phyloP scores from a whole-genome alignment of 371 early-diverging fungal species.

The Mortierella sp. region DNA sequence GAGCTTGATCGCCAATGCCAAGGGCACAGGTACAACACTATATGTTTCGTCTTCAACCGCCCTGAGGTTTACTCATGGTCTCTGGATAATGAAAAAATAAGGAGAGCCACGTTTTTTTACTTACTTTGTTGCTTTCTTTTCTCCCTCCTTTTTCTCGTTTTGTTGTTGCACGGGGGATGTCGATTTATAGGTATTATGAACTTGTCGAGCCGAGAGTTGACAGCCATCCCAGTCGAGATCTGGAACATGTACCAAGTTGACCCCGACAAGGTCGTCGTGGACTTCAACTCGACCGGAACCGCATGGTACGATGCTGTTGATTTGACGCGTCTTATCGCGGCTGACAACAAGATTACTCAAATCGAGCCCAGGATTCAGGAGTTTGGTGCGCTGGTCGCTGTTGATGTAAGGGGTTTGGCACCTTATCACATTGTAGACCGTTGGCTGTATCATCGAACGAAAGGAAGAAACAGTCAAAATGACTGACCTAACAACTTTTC shows the following conservation, averaged over 20 bases:
- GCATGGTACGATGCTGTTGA: slow-evolving; percentile 79
- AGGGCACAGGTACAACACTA: slow-evolving; percentile 41
- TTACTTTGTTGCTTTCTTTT: neutral
- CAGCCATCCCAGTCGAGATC: slow-evolving; percentile 74
- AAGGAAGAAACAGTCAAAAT: neutral
- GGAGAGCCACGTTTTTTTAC: neutral
- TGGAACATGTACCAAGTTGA: slow-evolving; percentile 77
- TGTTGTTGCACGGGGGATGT: neutral
- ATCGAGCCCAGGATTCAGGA: slow-evolving; percentile 75
- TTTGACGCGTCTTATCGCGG: slow-evolving; percentile 72
- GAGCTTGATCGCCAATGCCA: slow-evolving; percentile 57
- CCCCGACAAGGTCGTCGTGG: slow-evolving; percentile 67
- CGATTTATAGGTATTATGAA: slow-evolving; percentile 71
- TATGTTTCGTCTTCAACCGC: neutral
- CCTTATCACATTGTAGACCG: neutral
- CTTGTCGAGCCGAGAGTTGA: slow-evolving; percentile 75
- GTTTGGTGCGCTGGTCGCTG: slow-evolving; percentile 69
- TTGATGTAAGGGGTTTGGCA: slow-evolving; percentile 70
- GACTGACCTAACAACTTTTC: neutral
- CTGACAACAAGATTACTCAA: slow-evolving; percentile 73
- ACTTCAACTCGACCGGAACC: slow-evolving; percentile 64
- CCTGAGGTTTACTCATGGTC: neutral
- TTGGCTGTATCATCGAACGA: neutral
- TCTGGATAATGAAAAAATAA: neutral
- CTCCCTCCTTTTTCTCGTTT: neutral